Conservation (phyloP, 331 rosid genomes). For the Spiraea crenata region DNA sequence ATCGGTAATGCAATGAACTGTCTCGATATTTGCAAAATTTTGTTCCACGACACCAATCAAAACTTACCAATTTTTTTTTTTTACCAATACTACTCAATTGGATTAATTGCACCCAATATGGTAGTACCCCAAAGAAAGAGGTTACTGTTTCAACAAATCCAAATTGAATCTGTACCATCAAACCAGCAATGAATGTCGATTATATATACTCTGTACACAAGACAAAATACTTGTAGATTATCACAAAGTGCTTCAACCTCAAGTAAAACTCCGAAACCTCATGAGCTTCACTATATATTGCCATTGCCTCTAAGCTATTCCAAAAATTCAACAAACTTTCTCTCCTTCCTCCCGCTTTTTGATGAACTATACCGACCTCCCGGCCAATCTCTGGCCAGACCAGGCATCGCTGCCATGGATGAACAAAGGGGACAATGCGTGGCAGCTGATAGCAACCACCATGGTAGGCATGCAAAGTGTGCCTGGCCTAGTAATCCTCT, state of each 20-base stretch:
- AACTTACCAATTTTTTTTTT: too few relatives aligned
- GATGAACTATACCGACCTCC: constrained; percentile 19
- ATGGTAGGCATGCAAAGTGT: constrained; percentile 65
- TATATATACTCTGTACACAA: constrained; percentile 6
- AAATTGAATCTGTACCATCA: constrained; percentile 27
- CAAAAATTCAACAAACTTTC: constrained; percentile 25
- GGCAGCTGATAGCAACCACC: constrained; percentile 65
- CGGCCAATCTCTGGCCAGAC: constrained; percentile 1
- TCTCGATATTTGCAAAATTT: too few relatives aligned
- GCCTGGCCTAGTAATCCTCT: constrained; percentile 59
- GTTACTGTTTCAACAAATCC: neutral
- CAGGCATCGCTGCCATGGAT: constrained; percentile 43
- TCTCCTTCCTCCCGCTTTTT: neutral
- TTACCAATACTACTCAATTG: too few relatives aligned
- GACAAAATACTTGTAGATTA: constrained; percentile 18
- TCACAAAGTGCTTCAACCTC: constrained; percentile 22
- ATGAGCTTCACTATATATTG: constrained; percentile 19
- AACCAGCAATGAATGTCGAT: constrained; percentile 24
- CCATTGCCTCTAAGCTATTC: neutral
- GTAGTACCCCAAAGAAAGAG: neutral
- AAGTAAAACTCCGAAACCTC: constrained; percentile 18
- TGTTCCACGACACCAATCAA: too few relatives aligned
- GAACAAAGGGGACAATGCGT: constrained; percentile 68
- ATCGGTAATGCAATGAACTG: too few relatives aligned
- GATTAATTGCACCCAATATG: constrained; percentile 1